Percentiles rank a stretch among this genome's conserved stretches.
Evolutionary conservation across 2,329 filamentous ascomycete species (phyloP).

Genomic region (Cadophora luteo-olivacea): DNA sequence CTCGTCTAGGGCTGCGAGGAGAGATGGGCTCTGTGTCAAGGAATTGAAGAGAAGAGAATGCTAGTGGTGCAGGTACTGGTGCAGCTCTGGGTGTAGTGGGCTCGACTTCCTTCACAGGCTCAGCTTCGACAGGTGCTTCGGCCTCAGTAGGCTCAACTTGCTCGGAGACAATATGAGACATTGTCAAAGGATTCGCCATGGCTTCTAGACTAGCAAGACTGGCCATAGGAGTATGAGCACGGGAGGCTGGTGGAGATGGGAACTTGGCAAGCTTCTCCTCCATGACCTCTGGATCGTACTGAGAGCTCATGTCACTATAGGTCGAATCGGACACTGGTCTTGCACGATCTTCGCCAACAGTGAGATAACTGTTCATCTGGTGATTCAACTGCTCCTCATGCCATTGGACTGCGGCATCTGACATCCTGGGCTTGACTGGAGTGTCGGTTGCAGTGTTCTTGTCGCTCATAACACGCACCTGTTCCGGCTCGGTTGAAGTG

Average conservation of each 20-base stretch:
- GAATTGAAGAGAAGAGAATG: constrained; percentile 41
- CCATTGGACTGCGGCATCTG: constrained; percentile 43
- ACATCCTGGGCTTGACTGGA: constrained; percentile 31
- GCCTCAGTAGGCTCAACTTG: constrained; percentile 46
- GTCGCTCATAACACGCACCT: constrained; percentile 27
- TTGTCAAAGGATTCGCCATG: constrained; percentile 38
- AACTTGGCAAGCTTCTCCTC: constrained; percentile 60
- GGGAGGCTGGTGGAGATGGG: constrained; percentile 57
- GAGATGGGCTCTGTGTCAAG: constrained; percentile 43
- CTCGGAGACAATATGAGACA: constrained; percentile 46
- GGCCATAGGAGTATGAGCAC: constrained; percentile 40
- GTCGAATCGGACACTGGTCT: constrained; percentile 55
- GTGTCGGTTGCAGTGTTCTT: constrained; percentile 34
- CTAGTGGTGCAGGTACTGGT: constrained; percentile 39
- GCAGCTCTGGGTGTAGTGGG: constrained; percentile 39
- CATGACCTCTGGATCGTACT: constrained; percentile 55
- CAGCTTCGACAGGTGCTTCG: constrained; percentile 24
- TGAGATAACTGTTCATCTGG: constrained; percentile 29
- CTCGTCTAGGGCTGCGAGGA: constrained; percentile 58
- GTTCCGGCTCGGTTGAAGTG: constrained; percentile 32
- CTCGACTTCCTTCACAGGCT: constrained; percentile 1
- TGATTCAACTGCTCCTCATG: constrained; percentile 38
- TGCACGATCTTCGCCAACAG: constrained; percentile 38
- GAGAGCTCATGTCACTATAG: constrained; percentile 60
- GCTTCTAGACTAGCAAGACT: constrained; percentile 30